Percentiles rank a stretch among this genome's conserved stretches.
Evolutionary conservation across 2,329 filamentous ascomycete genomes (phyloP).

Genomic region (Xylaria hypoxylon): DNA sequence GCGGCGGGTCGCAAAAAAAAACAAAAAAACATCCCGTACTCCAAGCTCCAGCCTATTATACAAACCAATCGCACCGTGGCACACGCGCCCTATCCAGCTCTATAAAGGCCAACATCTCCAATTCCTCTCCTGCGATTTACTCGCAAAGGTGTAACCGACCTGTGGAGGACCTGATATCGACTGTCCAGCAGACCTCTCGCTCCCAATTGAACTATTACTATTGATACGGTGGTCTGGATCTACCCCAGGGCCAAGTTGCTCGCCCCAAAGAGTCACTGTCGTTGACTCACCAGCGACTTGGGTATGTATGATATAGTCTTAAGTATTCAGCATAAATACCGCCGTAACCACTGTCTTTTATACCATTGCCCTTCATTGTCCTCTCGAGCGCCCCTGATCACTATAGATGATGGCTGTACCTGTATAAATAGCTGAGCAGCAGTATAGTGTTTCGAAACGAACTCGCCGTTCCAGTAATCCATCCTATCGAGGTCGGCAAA

Average conservation of each 20-base stretch:
- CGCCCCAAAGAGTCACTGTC: conserved; percentile 6
- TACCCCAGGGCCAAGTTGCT: conserved; percentile 20
- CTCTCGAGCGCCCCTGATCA: not conserved
- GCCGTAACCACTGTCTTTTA: not conserved
- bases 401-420: not conserved
- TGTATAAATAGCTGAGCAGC: conserved; percentile 14
- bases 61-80: conserved; percentile 5
- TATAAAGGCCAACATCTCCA: conserved; percentile 5
- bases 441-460: not conserved
- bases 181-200: not conserved
- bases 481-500: not conserved
- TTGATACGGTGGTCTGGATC: conserved; percentile 3
- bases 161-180: conserved; percentile 2
- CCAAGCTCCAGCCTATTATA: not conserved
- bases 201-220: not conserved
- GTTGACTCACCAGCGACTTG: conserved; percentile 27
- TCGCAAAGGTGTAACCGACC: not conserved
- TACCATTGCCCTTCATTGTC: not conserved
- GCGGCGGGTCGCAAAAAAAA: not conserved
- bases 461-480: conserved; percentile 1
- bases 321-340: not conserved
- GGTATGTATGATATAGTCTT: conserved; percentile 15
- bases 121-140: not conserved
- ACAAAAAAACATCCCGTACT: conserved; percentile 2
- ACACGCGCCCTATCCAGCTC: conserved; percentile 4